These are phyloP conservation scores for Botryotinia calthae DNA, from an alignment of 2,329 filamentous ascomycete species.

Conservation along the genomic window DNA sequence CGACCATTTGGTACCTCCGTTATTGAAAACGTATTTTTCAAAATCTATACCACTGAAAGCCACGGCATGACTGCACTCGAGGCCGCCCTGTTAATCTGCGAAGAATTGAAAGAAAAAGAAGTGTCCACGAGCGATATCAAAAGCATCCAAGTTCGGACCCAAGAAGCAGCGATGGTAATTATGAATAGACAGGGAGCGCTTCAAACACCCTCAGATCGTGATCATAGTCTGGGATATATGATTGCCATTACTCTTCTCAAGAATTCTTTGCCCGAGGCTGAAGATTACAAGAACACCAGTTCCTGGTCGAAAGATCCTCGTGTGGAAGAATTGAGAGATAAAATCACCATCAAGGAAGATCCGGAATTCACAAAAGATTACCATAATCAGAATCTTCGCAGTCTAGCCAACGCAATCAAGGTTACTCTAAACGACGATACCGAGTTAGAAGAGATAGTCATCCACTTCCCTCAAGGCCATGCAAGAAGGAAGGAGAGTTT, in stretches of 20 bases:
- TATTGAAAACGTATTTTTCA: constrained; percentile 36
- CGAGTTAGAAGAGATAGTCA: constrained; percentile 35
- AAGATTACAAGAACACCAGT: constrained; percentile 19
- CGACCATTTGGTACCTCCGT: constrained; percentile 28
- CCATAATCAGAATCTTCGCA: constrained; percentile 33
- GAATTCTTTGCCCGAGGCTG: constrained; percentile 23
- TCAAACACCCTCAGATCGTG: constrained; percentile 39
- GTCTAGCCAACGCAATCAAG: constrained; percentile 35
- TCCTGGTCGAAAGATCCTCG: constrained; percentile 9
- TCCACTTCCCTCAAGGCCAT: constrained; percentile 42
- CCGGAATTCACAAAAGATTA: constrained; percentile 38
- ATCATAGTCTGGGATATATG: constrained; percentile 41
- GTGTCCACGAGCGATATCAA: constrained; percentile 30
- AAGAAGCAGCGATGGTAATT: constrained; percentile 37
- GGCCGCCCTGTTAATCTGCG: constrained; percentile 32
- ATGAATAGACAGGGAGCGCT: constrained; percentile 38
- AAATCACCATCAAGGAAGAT: constrained; percentile 35
- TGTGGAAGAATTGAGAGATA: constrained; percentile 29
- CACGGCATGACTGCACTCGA: constrained; percentile 41
- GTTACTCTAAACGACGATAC: constrained; percentile 33
- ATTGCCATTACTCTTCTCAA: constrained; percentile 40
- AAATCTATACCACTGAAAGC: constrained; percentile 35
- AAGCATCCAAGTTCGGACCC: constrained; percentile 37
- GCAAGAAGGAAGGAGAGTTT: constrained; percentile 27
- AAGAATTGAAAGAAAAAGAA: constrained; percentile 23